Base-by-base conservation (phyloP, 2,329 filamentous ascomycete genomes). In the Xylariaceae sp. region DNA sequence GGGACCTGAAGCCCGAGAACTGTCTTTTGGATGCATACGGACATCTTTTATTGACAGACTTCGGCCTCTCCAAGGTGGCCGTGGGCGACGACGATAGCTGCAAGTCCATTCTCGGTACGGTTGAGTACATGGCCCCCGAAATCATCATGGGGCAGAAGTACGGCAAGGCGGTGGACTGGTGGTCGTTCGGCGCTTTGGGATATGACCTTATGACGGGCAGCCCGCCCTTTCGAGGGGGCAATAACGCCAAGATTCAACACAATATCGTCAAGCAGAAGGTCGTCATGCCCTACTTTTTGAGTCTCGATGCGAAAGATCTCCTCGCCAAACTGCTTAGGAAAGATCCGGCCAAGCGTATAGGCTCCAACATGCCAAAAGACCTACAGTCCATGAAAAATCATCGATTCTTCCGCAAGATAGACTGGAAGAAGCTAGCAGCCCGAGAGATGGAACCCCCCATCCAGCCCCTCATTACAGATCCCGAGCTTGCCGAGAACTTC, bases 121-220 rank as follows among this genome's bases (percentile, higher is more conserved):
- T 96, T 51, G 94, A 97, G 68, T 99, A 99, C 78, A 99, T 99
- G 94, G 95, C 94, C 0, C 94, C 94, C 1, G 94, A 99, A 71
- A 88, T 99, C 45, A 83, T 99, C 53, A 81, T 85, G 54, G 91
- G 90, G 53, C 85, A 88, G 57, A 85, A 89, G 58, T 99, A 99
- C 68, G 91, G 92, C 63, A 92, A 91, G 68, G 86, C 90, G 1
- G 95, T 96, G 15, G 94, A 99, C 72, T 99, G 92, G 92, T 99
- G 94, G 94, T 96, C 91, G 5, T 85, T 99, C 42, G 94, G 95
- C 33, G 91, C 92, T 2, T 80, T 99, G 41, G 90, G 89, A 32
- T 95, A 86, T 68, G 94, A 99, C 67, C 76, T 99, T 33, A 85
- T 99, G 67, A 97, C 92, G 10, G 94, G 95, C 46, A 85, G 85